Evolutionary conservation across 129 eudicot genomes (phyloP).

Genomic region (Solidago caesia): DNA sequence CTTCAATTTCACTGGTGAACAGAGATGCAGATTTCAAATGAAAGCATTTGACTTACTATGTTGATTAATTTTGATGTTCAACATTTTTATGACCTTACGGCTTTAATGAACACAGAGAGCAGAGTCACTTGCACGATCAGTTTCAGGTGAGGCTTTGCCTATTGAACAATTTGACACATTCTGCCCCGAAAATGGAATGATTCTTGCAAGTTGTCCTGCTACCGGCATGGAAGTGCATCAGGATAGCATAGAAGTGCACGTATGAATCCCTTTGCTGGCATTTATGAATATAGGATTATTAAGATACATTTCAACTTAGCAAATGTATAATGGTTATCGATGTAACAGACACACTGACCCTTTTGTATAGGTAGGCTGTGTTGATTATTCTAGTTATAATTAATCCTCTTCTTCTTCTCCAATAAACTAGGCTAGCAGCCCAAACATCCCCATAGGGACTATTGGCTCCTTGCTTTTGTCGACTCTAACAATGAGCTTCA

Average conservation of each 20-base stretch:
- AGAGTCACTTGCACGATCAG: slow-evolving; percentile 68
- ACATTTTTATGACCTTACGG: slow-evolving; percentile 11
- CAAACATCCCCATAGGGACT: no score
- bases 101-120: slow-evolving; percentile 53
- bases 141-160: slow-evolving; percentile 80
- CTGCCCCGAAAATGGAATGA: slow-evolving; percentile 74
- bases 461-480: no score
- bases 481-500: no score
- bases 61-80: neutral
- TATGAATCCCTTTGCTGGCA: neutral
- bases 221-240: slow-evolving; percentile 49
- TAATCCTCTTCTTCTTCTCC: no score
- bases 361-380: no score
- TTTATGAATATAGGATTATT: slow-evolving; percentile 11
- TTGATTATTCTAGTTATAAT: no score
- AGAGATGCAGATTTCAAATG: slow-evolving; percentile 47
- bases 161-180: slow-evolving; percentile 44
- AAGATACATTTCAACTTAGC: neutral
- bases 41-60: slow-evolving; percentile 8
- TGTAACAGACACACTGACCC: no score
- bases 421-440: no score
- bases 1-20: slow-evolving; percentile 7
- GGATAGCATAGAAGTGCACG: no score
- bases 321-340: no score
- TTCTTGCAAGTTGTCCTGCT: slow-evolving; percentile 81